phyloP scores from a whole-genome alignment of 192 early-diverging fungal genomes.

The Rhizophlyctis rosea region DNA sequence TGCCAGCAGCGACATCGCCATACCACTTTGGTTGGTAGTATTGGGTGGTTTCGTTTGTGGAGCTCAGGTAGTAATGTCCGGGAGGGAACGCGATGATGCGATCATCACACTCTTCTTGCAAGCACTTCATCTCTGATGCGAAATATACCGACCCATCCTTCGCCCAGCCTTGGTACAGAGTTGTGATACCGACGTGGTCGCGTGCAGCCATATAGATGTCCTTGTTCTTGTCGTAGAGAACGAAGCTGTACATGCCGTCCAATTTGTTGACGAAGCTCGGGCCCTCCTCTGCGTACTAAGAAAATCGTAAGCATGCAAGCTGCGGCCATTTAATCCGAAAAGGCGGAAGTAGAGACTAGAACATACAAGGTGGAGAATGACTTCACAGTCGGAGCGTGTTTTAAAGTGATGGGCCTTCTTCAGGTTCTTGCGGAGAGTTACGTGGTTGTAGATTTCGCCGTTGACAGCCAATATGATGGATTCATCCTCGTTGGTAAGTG shows the following conservation, averaged over 20 bases:
- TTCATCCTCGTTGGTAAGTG: slow-evolving; percentile 89
- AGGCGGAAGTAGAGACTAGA: too few species aligned
- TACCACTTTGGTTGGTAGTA: slow-evolving; percentile 95
- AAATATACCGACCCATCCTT: slow-evolving; percentile 88
- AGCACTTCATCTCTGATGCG: slow-evolving; percentile 90
- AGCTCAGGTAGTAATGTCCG: slow-evolving; percentile 81
- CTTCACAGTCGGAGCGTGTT: slow-evolving; percentile 98
- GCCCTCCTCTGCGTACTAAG: slow-evolving; percentile 84
- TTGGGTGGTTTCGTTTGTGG: slow-evolving; percentile 68
- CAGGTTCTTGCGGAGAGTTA: slow-evolving; percentile 70
- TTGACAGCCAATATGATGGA: slow-evolving; percentile 87
- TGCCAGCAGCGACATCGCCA: slow-evolving; percentile 30
- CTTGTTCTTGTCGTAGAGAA: slow-evolving; percentile 78
- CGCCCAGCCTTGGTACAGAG: slow-evolving; percentile 90
- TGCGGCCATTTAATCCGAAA: neutral
- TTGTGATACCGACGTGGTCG: slow-evolving; percentile 98
- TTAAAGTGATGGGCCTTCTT: slow-evolving; percentile 75
- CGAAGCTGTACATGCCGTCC: slow-evolving; percentile 97
- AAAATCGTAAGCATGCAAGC: neutral
- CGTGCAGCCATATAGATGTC: slow-evolving; percentile 88
- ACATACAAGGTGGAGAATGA: slow-evolving; percentile 85
- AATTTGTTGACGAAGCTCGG: slow-evolving; percentile 77
- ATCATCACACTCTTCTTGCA: slow-evolving; percentile 98
- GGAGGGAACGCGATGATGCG: slow-evolving; percentile 97
- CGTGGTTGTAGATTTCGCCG: slow-evolving; percentile 99